phyloP scores from a whole-genome alignment of 345 rosid genomes.

The Sonneratia alba region DNA sequence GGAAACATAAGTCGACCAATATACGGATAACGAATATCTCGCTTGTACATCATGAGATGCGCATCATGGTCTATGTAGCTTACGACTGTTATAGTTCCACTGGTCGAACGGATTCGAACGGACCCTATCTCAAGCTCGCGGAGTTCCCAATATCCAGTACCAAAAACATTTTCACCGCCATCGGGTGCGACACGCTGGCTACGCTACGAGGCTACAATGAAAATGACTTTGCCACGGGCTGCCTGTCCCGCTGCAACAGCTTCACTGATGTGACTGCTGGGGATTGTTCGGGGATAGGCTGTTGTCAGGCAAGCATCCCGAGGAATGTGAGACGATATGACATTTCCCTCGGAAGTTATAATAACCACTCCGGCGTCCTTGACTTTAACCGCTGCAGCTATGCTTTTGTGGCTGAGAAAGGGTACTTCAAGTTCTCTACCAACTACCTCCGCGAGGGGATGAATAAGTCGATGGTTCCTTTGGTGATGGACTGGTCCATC shows the following conservation, averaged over 20 bases:
- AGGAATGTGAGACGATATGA: slow-evolving; percentile 5
- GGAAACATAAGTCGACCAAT: neutral
- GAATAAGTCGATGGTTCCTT: neutral
- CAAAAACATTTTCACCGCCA: slow-evolving; percentile 1
- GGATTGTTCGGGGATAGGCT: slow-evolving; percentile 19
- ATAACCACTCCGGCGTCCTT: slow-evolving; percentile 2
- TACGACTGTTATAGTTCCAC: slow-evolving; percentile 1
- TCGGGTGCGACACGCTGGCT: neutral
- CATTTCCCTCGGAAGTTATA: neutral
- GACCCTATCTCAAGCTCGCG: neutral
- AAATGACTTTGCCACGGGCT: neutral
- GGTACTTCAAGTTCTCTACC: slow-evolving; percentile 4
- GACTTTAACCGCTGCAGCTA: slow-evolving; percentile 24
- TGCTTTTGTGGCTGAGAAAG: slow-evolving; percentile 19
- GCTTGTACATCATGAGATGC: slow-evolving; percentile 3
- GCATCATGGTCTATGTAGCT: neutral
- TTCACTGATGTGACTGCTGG: neutral
- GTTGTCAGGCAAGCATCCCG: slow-evolving; percentile 35
- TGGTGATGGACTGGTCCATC: slow-evolving; percentile 1
- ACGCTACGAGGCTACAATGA: neutral
- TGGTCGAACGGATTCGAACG: neutral
- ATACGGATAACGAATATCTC: slow-evolving; percentile 18
- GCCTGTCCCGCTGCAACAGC: neutral
- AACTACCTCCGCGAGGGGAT: neutral
- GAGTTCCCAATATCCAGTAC: slow-evolving; percentile 9